Conservation (phyloP, 2,329 filamentous ascomycete species). For the Lachnellula subtilissima region DNA sequence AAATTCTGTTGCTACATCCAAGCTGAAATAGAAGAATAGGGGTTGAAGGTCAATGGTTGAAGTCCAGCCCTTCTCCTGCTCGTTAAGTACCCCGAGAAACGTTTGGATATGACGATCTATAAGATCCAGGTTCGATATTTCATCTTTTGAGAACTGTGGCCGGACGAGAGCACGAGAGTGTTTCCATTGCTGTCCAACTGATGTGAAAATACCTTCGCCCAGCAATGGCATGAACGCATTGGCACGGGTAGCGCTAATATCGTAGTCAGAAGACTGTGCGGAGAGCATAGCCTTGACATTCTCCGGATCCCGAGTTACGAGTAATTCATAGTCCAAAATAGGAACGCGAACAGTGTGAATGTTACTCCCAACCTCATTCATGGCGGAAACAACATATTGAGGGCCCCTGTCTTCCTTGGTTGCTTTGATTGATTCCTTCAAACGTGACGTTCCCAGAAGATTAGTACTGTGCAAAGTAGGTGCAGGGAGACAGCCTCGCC, state of each 20-base stretch:
- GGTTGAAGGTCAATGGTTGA: constrained; percentile 45
- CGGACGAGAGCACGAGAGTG: constrained; percentile 42
- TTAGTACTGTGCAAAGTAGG: constrained; percentile 31
- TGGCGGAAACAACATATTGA: constrained; percentile 31
- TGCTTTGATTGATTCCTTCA: constrained; percentile 32
- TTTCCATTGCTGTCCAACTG: constrained; percentile 28
- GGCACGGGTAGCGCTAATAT: constrained; percentile 32
- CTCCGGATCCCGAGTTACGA: constrained; percentile 34
- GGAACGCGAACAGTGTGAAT: constrained; percentile 34
- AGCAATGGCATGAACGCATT: constrained; percentile 30
- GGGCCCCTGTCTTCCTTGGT: constrained; percentile 33
- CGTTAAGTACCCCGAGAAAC: constrained; percentile 37
- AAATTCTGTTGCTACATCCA: constrained; percentile 49
- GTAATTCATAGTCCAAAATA: constrained; percentile 35
- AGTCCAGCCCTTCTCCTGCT: constrained; percentile 33
- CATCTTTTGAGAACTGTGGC: constrained; percentile 48
- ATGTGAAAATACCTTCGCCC: constrained; percentile 23
- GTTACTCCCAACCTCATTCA: constrained; percentile 27
- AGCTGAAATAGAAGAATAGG: constrained; percentile 51
- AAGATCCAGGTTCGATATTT: constrained; percentile 44
- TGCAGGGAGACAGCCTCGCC: constrained; percentile 30
- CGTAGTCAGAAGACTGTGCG: constrained; percentile 29
- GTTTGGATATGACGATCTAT: constrained; percentile 37
- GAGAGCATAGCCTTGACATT: constrained; percentile 33
- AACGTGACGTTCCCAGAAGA: constrained; percentile 30